Evolutionary conservation across 768 basidiomycete genomes (phyloP), one percentile per base, ranked within the genome.

Genomic region (Rhodotorula sphaerocarpa): DNA sequence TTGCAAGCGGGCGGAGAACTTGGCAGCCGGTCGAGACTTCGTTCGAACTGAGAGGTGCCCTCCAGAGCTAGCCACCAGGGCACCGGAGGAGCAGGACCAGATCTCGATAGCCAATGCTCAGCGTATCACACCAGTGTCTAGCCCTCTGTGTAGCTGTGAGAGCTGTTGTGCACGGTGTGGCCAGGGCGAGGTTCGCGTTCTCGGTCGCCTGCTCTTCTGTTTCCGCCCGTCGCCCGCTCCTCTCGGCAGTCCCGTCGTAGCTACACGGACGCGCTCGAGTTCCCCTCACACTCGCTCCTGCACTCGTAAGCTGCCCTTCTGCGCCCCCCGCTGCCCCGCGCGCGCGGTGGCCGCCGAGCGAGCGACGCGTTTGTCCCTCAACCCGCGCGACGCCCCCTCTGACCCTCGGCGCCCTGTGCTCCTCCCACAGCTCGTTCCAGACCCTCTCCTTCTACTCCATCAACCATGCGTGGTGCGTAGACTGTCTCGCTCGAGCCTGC

Each of bases 161-260:
- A n/a, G n/a, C n/a, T n/a, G n/a, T n/a, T n/a, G n/a, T n/a, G n/a
- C n/a, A n/a, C n/a, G n/a, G n/a, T n/a, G n/a, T n/a, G n/a, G n/a
- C n/a, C n/a, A n/a, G n/a, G n/a, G n/a, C n/a, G n/a, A n/a, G n/a
- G n/a, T n/a, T n/a, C n/a, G n/a, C n/a, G n/a, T n/a, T n/a, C n/a
- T n/a, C n/a, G n/a, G n/a, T n/a, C 18, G 14, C 25, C 5, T 41
- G 41, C 7, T 31, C 36, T 20, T 42, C 41, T 21, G n/a, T 34
- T 21, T 34, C 50, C 36, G 18, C 52, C 57, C 34, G n/a, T 45
- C 54, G 34, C 25, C n/a, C n/a, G n/a, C n/a, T n/a, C n/a, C 16
- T 53, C 59, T 60, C 59, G 36, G 57, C 43, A n/a, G 63, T 56
- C 63, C 52, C 58, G 54, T 65, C 63, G 63, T 65, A 59, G 63